Percentiles rank a stretch among this genome's conserved stretches.
Conservation (phyloP, 371 early-diverging fungal species). For the Blastocladiella emersonii region DNA sequence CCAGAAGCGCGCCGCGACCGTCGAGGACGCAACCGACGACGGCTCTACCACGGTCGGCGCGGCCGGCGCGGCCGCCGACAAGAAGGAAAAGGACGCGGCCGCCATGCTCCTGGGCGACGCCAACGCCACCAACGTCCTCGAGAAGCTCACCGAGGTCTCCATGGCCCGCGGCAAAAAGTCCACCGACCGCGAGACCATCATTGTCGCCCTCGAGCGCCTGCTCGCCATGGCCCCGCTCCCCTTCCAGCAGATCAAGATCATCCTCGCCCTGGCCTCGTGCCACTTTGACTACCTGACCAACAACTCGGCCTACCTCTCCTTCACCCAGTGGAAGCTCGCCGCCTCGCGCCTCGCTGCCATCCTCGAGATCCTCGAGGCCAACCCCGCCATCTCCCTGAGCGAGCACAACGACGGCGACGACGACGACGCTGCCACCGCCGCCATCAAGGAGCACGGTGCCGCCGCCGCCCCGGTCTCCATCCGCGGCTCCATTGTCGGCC, state of each 20-base stretch:
- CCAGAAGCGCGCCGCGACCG: neutral
- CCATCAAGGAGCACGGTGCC: slow-evolving; percentile 6
- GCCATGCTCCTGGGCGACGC: slow-evolving; percentile 22
- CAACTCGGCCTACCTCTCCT: slow-evolving; percentile 50
- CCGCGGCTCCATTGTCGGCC: slow-evolving; percentile 75
- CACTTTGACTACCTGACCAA: slow-evolving; percentile 68
- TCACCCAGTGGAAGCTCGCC: slow-evolving; percentile 66
- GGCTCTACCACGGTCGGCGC: slow-evolving; percentile 75
- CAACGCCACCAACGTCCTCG: slow-evolving; percentile 59
- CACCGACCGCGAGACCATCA: slow-evolving; percentile 71
- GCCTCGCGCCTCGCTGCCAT: slow-evolving; percentile 55
- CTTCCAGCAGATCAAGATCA: slow-evolving; percentile 69
- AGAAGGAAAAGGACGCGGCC: slow-evolving; percentile 7
- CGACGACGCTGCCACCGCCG: slow-evolving; percentile 13
- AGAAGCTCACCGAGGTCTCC: slow-evolving; percentile 60
- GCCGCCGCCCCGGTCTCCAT: slow-evolving; percentile 11
- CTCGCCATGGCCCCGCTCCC: slow-evolving; percentile 50
- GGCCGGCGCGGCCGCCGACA: slow-evolving; percentile 43
- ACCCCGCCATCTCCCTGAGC: slow-evolving; percentile 38
- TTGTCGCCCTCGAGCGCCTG: slow-evolving; percentile 50
- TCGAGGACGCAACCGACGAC: slow-evolving; percentile 24
- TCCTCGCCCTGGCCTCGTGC: slow-evolving; percentile 74
- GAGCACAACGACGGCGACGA: slow-evolving; percentile 53
- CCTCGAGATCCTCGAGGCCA: slow-evolving; percentile 55
- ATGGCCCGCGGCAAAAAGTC: slow-evolving; percentile 89